These are phyloP conservation scores for cucumber (Cucumis sativus) DNA, from an alignment of 306 rosid species.

Conservation along the genomic window Cucumber_9930_V3 NC_026661.2:17595501-17596000, in stretches of 20 bases:
- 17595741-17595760: background rate
- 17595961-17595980: background rate
- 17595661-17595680: background rate
- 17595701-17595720: background rate
- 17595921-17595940: slow-evolving; percentile 7
- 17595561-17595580: slow-evolving; percentile 47
- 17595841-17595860: background rate
- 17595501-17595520: slow-evolving; percentile 72
- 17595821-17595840: background rate
- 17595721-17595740: too few relatives aligned
- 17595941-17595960: background rate
- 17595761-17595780: background rate
- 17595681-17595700: background rate
- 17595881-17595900: background rate
- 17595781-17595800: background rate
- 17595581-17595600: slow-evolving; percentile 84
- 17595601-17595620: slow-evolving; percentile 64
- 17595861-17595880: background rate
- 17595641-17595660: slow-evolving; percentile 44
- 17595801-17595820: background rate
- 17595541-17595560: slow-evolving; percentile 25
- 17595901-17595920: background rate
- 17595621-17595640: slow-evolving; percentile 60
- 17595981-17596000: background rate
- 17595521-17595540: slow-evolving; percentile 30